phyloP scores from a whole-genome alignment of 2,329 filamentous ascomycete genomes.

The Peltaster fructicola region DNA sequence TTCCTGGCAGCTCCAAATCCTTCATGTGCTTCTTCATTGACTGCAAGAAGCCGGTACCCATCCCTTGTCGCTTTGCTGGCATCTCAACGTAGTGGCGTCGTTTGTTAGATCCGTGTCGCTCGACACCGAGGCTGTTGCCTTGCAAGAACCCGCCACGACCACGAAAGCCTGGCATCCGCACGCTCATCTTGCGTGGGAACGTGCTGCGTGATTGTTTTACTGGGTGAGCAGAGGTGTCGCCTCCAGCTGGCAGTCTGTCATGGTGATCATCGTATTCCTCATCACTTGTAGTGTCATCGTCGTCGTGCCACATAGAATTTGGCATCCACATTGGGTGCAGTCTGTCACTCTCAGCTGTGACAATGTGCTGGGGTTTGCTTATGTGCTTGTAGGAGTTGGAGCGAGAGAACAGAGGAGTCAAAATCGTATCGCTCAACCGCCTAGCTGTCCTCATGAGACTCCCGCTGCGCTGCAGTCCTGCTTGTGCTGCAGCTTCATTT shows the following conservation, averaged over 20 bases:
- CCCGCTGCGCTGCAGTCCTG: slow-evolving; percentile 17
- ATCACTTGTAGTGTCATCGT: slow-evolving; percentile 24
- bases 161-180: slow-evolving; percentile 22
- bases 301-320: slow-evolving; percentile 43
- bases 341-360: too few relatives aligned
- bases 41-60: slow-evolving; percentile 24
- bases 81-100: slow-evolving; percentile 23
- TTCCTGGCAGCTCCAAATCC: slow-evolving; percentile 25
- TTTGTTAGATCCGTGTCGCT: slow-evolving; percentile 27
- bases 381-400: too few relatives aligned
- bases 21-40: slow-evolving; percentile 31
- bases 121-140: slow-evolving; percentile 39
- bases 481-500: slow-evolving; percentile 1
- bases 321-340: slow-evolving; percentile 47
- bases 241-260: slow-evolving; percentile 23
- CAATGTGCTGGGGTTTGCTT: too few relatives aligned
- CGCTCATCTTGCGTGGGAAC: slow-evolving; percentile 16
- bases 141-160: slow-evolving; percentile 30
- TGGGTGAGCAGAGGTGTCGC: slow-evolving; percentile 25
- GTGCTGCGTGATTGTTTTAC: not conserved
- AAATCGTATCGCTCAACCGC: slow-evolving; percentile 28
- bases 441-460: slow-evolving; percentile 27
- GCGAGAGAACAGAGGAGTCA: slow-evolving; percentile 23
- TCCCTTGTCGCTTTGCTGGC: slow-evolving; percentile 2
- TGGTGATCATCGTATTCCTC: slow-evolving; percentile 15